Conservation (phyloP, 495 filamentous ascomycete genomes). For the Penicillium verhagenii region DNA sequence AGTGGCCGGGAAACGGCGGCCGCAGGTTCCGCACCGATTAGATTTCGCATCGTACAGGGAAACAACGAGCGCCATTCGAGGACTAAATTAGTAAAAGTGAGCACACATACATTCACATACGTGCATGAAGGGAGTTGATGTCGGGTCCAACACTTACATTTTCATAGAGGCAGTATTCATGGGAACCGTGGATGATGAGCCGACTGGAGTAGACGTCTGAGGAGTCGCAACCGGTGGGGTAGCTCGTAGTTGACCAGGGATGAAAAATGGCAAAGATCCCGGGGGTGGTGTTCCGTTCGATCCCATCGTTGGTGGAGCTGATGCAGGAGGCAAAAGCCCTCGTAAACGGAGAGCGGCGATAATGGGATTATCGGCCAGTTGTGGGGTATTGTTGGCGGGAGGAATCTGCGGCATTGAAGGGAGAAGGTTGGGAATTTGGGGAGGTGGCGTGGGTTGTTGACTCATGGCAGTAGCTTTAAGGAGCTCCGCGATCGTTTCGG, state of each 20-base stretch:
- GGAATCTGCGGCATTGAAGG: conserved; percentile 23
- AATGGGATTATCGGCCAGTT: conserved; percentile 42
- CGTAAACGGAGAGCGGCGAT: conserved; percentile 46
- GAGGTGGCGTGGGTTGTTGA: conserved; percentile 42
- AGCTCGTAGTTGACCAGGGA: conserved; percentile 40
- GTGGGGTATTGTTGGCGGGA: conserved; percentile 30
- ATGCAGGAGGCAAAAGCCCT: conserved; percentile 45
- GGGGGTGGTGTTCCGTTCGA: conserved; percentile 20
- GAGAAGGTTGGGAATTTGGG: conserved; percentile 29
- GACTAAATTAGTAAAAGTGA: conserved; percentile 51
- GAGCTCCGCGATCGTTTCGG: conserved; percentile 49
- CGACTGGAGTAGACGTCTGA: conserved; percentile 21
- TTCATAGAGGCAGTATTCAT: conserved; percentile 74
- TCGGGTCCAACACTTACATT: conserved; percentile 54
- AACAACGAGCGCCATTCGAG: conserved; percentile 68
- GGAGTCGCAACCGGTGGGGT: conserved; percentile 35
- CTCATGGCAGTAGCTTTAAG: conserved; percentile 48
- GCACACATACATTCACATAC: no score
- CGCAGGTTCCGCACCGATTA: conserved; percentile 87
- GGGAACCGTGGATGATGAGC: conserved; percentile 58
- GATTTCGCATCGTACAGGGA: conserved; percentile 75
- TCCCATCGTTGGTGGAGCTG: conserved; percentile 29
- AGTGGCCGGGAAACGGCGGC: conserved; percentile 74
- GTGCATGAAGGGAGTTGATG: not conserved
- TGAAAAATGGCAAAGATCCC: conserved; percentile 38